A percentile compares a stretch with the other conserved stretches of the same genome.
Conservation (phyloP, 1,139 yeast genomes). For the Saccharomycopsis hybrid region DNA sequence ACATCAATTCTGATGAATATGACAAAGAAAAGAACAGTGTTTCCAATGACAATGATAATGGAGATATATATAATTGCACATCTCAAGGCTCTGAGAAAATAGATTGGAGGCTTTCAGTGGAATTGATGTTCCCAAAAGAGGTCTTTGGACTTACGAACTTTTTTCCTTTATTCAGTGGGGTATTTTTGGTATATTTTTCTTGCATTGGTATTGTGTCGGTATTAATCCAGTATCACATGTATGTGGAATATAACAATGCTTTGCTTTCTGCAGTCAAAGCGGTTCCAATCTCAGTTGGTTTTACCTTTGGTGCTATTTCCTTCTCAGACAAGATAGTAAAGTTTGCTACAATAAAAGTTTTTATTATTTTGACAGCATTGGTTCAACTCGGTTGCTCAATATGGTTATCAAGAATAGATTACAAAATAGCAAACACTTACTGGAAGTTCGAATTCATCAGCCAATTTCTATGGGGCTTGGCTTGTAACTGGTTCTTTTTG, state of each 20-base stretch:
- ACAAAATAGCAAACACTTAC: constrained; percentile 21
- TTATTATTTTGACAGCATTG: constrained; percentile 13
- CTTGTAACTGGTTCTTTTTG: constrained; percentile 23
- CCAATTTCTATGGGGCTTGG: constrained; percentile 24
- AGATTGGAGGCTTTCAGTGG: constrained; percentile 13
- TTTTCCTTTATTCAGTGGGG: constrained; percentile 5
- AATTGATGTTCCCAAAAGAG: constrained; percentile 13
- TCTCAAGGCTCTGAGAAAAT: background rate
- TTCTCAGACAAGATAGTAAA: constrained; percentile 17
- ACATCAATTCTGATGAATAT: background rate
- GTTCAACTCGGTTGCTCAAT: constrained; percentile 20
- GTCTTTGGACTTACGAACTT: constrained; percentile 7
- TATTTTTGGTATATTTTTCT: constrained; percentile 1
- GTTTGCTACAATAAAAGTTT: constrained; percentile 15
- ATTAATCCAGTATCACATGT: constrained; percentile 16
- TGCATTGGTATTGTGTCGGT: constrained; percentile 10
- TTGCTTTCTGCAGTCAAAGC: constrained; percentile 29
- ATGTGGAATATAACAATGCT: constrained; percentile 24
- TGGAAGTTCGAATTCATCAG: constrained; percentile 29
- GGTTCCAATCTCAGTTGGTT: constrained; percentile 26
- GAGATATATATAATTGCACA: background rate
- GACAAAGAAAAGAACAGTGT: background rate
- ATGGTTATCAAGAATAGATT: constrained; percentile 26
- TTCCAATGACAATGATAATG: background rate
- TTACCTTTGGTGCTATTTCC: constrained; percentile 23